Base-by-base conservation (phyloP, 2,329 filamentous ascomycete species). In the Phoma sp. region DNA sequence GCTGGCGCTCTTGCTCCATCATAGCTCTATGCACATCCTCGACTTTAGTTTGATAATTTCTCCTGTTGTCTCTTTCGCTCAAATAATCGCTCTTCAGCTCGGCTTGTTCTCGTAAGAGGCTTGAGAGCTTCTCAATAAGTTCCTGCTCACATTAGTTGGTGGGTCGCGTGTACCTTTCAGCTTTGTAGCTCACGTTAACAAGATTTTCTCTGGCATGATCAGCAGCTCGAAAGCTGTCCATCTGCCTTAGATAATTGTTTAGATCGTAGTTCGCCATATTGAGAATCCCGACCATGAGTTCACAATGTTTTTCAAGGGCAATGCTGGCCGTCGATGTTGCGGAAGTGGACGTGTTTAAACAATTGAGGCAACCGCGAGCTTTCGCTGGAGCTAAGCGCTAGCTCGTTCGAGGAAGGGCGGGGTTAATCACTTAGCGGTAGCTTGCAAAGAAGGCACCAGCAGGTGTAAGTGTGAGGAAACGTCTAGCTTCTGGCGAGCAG, bases 131-230 rank as follows among this genome's bases (percentile, higher is more conserved):
- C 50, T 63, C 52, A 38, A 73, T 57, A 47, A 74, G 50, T 47
- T 72, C 67, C 70, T 74, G 29, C n/a, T 23, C 25, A n/a, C 7
- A 37, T 71, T 38, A 70, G 62, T 43, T 78, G 10, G 13, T 25
- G 23, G 46, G 18, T 27, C 7, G 27, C 4, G 7, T 30, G 29
- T 42, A 58, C 63, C 10, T 62, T 29, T 11, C 6, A 11, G 9
- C 2, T 11, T 24, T n/a, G 25, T 24, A 22, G 27, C 52, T 42
- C 9, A 73, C 73, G 33, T 57, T 62, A 47, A 75, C 58, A 36
- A 75, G 66, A 32, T 61, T 65, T 48, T 76, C 70, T 54, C 73
- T 64, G 11, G 71, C 70, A n/a, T 71, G 66, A 45, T 76, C 73
- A 29, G 71, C 72, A 25, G 67, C 66, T 29, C 66, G 66, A 51